These are phyloP conservation scores for Suhomyces bolitotheri DNA, from an alignment of 1,139 yeast genomes.

Conservation along the genomic window DNA sequence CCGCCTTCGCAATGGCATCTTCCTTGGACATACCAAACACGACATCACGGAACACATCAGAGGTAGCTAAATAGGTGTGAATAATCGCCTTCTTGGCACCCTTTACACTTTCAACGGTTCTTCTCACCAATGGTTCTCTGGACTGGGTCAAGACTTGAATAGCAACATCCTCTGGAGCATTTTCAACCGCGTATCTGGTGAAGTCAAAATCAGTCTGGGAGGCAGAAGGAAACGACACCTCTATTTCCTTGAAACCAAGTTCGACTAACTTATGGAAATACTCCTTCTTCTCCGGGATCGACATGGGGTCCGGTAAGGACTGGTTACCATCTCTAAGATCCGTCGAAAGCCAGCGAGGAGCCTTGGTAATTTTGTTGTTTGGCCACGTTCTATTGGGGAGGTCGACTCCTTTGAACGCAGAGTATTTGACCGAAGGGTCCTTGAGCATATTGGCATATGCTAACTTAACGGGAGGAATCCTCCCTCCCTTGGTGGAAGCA, in stretches of 20 bases:
- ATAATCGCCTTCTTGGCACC: slow-evolving; percentile 52
- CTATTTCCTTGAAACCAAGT: slow-evolving; percentile 51
- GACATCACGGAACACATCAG: slow-evolving; percentile 48
- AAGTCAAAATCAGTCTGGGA: slow-evolving; percentile 52
- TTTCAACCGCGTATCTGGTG: slow-evolving; percentile 49
- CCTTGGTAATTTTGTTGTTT: slow-evolving; percentile 35
- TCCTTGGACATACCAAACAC: slow-evolving; percentile 46
- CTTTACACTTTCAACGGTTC: slow-evolving; percentile 48
- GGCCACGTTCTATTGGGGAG: slow-evolving; percentile 50
- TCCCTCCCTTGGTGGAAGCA: slow-evolving; percentile 12
- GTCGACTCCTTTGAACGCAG: slow-evolving; percentile 37
- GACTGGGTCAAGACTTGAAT: slow-evolving; percentile 51
- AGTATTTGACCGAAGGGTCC: slow-evolving; percentile 45
- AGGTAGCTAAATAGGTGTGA: slow-evolving; percentile 49
- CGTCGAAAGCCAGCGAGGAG: slow-evolving; percentile 53
- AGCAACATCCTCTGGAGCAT: slow-evolving; percentile 47
- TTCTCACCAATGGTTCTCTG: slow-evolving; percentile 44
- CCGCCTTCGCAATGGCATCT: slow-evolving; percentile 43
- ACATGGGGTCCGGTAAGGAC: slow-evolving; percentile 53
- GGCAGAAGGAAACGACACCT: slow-evolving; percentile 51
- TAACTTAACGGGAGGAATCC: slow-evolving; percentile 17
- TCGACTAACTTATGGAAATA: slow-evolving; percentile 48
- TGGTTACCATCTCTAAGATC: slow-evolving; percentile 54
- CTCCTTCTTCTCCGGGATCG: slow-evolving; percentile 45
- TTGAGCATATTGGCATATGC: slow-evolving; percentile 33